Evolutionary conservation across 208 protist species (phyloP).

Genomic region (Acanthamoeba sp.): DNA sequence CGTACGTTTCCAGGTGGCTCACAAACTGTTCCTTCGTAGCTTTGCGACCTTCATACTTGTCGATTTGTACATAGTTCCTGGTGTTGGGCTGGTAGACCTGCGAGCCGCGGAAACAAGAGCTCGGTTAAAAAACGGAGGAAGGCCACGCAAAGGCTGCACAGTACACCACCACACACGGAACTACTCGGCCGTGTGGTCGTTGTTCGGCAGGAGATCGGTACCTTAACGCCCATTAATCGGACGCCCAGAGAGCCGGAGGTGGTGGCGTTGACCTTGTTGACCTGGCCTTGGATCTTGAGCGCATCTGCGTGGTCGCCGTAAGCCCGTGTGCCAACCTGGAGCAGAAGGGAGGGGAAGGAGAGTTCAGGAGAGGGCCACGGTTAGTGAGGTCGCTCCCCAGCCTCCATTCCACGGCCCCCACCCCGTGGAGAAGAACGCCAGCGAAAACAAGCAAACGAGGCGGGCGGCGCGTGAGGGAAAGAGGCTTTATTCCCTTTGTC

Average conservation of each 20-base stretch:
- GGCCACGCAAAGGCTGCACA: no score
- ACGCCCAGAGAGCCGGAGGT: constrained; percentile 9
- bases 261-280: constrained; percentile 24
- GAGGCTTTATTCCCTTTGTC: constrained; percentile 20
- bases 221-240: constrained; percentile 47
- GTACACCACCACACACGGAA: no score
- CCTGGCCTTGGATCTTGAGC: neutral
- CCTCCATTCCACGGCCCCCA: no score
- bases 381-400: neutral
- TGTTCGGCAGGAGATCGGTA: no score
- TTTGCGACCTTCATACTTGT: constrained; percentile 16
- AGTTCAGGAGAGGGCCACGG: neutral
- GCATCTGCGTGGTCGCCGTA: constrained; percentile 25
- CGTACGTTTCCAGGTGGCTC: constrained; percentile 9
- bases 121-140: neutral
- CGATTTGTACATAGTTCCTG: constrained; percentile 29
- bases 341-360: neutral
- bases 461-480: constrained; percentile 16
- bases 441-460: neutral
- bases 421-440: neutral
- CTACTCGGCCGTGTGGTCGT: no score
- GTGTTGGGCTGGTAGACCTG: constrained; percentile 34
- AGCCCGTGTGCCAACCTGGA: constrained; percentile 20
- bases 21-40: neutral
- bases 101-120: neutral